Percentiles rank a stretch among this genome's conserved stretches.
These are phyloP conservation scores for Bruguiera gymnorhiza DNA, from an alignment of 345 rosid species.

Conservation along the genomic window DNA sequence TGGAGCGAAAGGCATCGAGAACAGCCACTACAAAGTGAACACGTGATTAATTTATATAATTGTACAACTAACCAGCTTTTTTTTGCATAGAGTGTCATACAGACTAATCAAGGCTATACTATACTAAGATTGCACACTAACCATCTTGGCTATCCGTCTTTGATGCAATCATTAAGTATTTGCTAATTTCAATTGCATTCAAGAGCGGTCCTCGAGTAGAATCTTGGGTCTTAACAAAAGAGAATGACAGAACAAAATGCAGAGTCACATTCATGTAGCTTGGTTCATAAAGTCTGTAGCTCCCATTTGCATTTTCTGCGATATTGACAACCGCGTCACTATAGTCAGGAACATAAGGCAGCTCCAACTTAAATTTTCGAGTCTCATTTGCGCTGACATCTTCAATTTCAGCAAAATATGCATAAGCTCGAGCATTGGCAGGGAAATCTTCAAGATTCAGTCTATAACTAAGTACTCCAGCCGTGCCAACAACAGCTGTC, in stretches of 20 bases:
- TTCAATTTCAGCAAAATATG: constrained; percentile 91
- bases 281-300: constrained; percentile 86
- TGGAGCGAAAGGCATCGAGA: constrained; percentile 50
- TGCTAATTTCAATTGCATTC: constrained; percentile 88
- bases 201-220: constrained; percentile 83
- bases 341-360: constrained; percentile 68
- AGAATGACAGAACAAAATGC: constrained; percentile 68
- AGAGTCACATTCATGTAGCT: constrained; percentile 93
- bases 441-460: constrained; percentile 92
- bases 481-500: constrained; percentile 88
- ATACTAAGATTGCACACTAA: constrained; percentile 27
- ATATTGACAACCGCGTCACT: constrained; percentile 90
- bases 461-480: constrained; percentile 67
- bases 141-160: constrained; percentile 66
- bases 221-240: constrained; percentile 69
- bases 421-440: constrained; percentile 89
- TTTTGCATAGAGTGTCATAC: not conserved
- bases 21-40: constrained; percentile 47
- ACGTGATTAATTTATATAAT: constrained; percentile 2
- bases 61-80: too few species aligned
- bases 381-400: constrained; percentile 66
- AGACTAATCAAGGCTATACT: too few species aligned
- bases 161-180: constrained; percentile 60
- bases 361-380: constrained; percentile 63
- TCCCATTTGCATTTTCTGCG: constrained; percentile 90